Percentiles rank a stretch among this genome's conserved stretches.
phyloP scores from a whole-genome alignment of 2,329 filamentous ascomycete species.

The Bimuria novae-zelandiae region DNA sequence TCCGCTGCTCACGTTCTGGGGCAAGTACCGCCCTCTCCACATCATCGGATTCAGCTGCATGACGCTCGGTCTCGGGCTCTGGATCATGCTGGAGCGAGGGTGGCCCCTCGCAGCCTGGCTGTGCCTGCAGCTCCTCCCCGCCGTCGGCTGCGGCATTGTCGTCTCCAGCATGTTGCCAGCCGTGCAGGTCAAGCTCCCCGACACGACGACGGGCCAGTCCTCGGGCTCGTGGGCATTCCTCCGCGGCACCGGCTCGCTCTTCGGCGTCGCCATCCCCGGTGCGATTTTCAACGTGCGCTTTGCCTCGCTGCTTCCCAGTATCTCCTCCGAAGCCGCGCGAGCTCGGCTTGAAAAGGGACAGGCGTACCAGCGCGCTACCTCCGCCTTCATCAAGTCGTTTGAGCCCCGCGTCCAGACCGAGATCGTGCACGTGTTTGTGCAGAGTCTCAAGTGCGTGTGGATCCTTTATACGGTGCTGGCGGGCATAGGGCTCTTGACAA shows the following conservation, averaged over 20 bases:
- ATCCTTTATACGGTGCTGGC: constrained; percentile 41
- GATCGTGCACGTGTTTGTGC: constrained; percentile 41
- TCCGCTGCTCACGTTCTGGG: constrained; percentile 25
- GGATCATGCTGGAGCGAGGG: constrained; percentile 17
- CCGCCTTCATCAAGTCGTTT: constrained; percentile 26
- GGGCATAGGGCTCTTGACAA: constrained; percentile 39
- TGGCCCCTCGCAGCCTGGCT: constrained; percentile 24
- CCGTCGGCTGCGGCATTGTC: constrained; percentile 31
- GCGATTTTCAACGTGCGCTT: constrained; percentile 38
- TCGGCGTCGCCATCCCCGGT: constrained; percentile 35
- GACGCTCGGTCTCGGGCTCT: constrained; percentile 26
- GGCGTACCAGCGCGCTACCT: constrained; percentile 34
- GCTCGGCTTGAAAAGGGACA: constrained; percentile 22
- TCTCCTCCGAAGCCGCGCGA: constrained; percentile 14
- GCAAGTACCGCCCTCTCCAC: constrained; percentile 35
- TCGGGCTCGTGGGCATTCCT: constrained; percentile 38
- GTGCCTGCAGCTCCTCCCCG: constrained; percentile 29
- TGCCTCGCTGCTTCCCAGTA: constrained; percentile 13
- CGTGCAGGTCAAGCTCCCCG: constrained; percentile 34
- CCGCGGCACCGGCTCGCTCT: constrained; percentile 33
- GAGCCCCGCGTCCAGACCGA: constrained; percentile 20
- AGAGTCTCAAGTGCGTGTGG: constrained; percentile 47
- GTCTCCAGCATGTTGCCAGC: constrained; percentile 36
- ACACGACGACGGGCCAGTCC: constrained; percentile 24
- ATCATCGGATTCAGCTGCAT: constrained; percentile 28